These are phyloP conservation scores for Xylariomycetidae sp. DNA, from an alignment of 2,329 filamentous ascomycete species.

Conservation along the genomic window DNA sequence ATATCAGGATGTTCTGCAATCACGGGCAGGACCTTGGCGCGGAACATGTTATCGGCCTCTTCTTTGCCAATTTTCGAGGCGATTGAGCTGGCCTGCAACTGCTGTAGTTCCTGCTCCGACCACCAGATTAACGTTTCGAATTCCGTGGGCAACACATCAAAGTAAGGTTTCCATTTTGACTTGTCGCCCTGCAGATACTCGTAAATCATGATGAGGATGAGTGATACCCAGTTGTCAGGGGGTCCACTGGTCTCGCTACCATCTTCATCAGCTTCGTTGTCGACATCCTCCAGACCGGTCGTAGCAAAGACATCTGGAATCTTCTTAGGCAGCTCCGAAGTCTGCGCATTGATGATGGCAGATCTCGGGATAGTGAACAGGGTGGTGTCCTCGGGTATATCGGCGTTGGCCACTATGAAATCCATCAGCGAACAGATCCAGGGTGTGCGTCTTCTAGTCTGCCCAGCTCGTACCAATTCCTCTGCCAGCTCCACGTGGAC, in stretches of 20 bases:
- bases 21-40: slow-evolving; percentile 45
- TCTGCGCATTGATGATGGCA: slow-evolving; percentile 67
- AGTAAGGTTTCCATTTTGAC: slow-evolving; percentile 75
- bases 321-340: slow-evolving; percentile 60
- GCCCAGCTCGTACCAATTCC: slow-evolving; percentile 43
- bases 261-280: slow-evolving; percentile 34
- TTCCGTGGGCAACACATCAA: slow-evolving; percentile 63
- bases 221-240: slow-evolving; percentile 50
- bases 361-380: slow-evolving; percentile 75
- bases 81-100: slow-evolving; percentile 76
- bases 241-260: slow-evolving; percentile 25
- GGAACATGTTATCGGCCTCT: slow-evolving; percentile 67
- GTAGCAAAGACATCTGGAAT: slow-evolving; percentile 50
- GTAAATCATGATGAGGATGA: slow-evolving; percentile 77
- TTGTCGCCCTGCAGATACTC: slow-evolving; percentile 56
- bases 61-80: slow-evolving; percentile 70
- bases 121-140: slow-evolving; percentile 95
- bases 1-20: slow-evolving; percentile 40
- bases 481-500: slow-evolving; percentile 45
- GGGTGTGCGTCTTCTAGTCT: slow-evolving; percentile 1
- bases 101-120: slow-evolving; percentile 62
- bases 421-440: slow-evolving; percentile 14
- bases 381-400: slow-evolving; percentile 69
- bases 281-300: slow-evolving; percentile 27
- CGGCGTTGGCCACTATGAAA: slow-evolving; percentile 60